Evolutionary conservation across 768 basidiomycete genomes (phyloP), one percentile per base, ranked within the genome.

Genomic region (Lactarius hatsudake): DNA sequence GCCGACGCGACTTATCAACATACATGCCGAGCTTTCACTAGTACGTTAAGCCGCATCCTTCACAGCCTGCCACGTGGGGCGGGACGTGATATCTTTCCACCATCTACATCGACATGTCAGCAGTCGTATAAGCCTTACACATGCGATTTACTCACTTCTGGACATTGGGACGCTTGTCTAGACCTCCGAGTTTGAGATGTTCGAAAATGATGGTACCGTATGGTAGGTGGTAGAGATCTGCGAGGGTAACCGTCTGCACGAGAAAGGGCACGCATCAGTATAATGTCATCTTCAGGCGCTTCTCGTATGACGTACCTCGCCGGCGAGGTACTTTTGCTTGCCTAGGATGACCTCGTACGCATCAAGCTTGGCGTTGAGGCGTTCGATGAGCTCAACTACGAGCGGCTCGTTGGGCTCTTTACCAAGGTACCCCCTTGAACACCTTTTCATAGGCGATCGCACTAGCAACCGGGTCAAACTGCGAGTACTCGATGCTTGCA

Each of bases 401-500:
- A 10, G 55, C 32, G 57, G 56, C 56, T 69, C 64, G 48, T 69
- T 34, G 17, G 55, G 12, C 20, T 0, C 1, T 7, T 9, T 0
- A 54, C 68, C 68, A 1, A 7, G 13, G 12, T 2, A 4, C 10
- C 0, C 0, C n/a, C 38, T 69, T 69, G 60, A 62, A 53, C 10
- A 67, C 17, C 54, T 43, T 60, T n/a, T 69, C 68, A 0, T 0
- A 0, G 26, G 34, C 12, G 2, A 66, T 54, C 9, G 2, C 32
- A 4, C 13, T 17, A 5, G 26, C 64, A 23, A 32, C 6, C 26
- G 64, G 55, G 15, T 69, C 53, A 7, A 69, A 69, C 0, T 67
- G 45, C 18, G 45, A 1, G 38, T 51, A 61, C 63, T 79, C 78
- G 43, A 76, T 57, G n/a, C 72, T 74, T 23, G 67, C 69, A 3